Evolutionary conservation across 306 rosid species (phyloP).

Genomic region (Carpinus fangiana): DNA sequence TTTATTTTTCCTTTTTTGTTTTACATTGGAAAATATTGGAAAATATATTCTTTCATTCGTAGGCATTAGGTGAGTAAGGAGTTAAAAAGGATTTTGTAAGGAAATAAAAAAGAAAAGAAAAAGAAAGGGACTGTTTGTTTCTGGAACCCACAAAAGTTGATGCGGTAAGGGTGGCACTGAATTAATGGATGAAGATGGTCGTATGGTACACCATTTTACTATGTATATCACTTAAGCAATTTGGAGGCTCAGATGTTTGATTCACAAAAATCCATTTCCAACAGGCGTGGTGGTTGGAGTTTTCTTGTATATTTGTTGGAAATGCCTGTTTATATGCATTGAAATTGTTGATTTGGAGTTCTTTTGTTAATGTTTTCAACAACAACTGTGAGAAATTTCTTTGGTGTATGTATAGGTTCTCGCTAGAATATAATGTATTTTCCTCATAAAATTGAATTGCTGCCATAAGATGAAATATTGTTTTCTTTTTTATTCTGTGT

Average conservation of each 20-base stretch:
- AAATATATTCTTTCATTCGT: background rate
- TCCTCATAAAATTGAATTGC: background rate
- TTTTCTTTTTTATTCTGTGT: constrained; percentile 21
- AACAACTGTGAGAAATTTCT: background rate
- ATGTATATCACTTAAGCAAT: background rate
- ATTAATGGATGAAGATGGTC: background rate
- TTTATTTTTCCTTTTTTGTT: constrained; percentile 10
- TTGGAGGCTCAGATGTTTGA: background rate
- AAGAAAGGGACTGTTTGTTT: background rate
- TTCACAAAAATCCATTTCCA: background rate
- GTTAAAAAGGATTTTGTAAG: background rate
- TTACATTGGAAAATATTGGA: background rate
- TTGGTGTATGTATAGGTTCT: background rate
- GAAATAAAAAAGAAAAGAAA: background rate
- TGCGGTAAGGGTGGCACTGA: background rate
- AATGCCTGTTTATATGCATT: background rate
- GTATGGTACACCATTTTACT: background rate
- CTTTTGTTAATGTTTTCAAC: background rate
- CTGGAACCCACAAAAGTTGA: background rate
- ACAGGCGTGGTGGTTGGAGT: background rate
- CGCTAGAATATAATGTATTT: background rate
- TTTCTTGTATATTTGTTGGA: background rate
- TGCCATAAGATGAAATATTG: constrained; percentile 15
- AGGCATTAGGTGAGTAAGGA: background rate
- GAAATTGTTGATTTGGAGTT: background rate